Evolutionary conservation across 1,139 yeast genomes (phyloP).

Genomic region (Casaregolazyma suthepensis): DNA sequence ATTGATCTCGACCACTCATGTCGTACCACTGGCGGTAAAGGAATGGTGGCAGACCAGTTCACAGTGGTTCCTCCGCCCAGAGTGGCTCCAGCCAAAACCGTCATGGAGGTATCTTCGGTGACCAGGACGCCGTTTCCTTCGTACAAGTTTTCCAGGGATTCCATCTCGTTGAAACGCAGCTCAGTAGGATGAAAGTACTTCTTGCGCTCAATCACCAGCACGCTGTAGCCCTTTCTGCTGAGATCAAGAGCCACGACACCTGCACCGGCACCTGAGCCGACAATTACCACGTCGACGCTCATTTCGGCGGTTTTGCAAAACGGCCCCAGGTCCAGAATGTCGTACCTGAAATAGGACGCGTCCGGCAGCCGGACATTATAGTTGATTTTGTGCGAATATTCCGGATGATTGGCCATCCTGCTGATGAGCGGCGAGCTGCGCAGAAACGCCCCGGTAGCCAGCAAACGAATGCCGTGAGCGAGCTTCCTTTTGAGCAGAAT

Average conservation of each 20-base stretch:
- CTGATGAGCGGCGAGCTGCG: conserved; percentile 17
- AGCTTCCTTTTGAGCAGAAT: conserved; percentile 20
- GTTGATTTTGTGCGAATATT: conserved; percentile 15
- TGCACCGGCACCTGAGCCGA: conserved; percentile 57
- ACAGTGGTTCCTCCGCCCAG: conserved; percentile 60
- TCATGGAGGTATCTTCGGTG: conserved; percentile 34
- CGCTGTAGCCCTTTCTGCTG: conserved; percentile 40
- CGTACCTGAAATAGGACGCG: conserved; percentile 3
- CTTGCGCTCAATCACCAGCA: conserved; percentile 52
- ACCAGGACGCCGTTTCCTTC: conserved; percentile 40
- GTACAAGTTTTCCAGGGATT: conserved; percentile 38
- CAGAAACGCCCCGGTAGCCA: conserved; percentile 14
- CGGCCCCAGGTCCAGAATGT: conserved; percentile 7
- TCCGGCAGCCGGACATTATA: conserved; percentile 6
- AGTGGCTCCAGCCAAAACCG: conserved; percentile 48
- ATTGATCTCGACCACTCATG: conserved; percentile 47
- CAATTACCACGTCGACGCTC: conserved; percentile 39
- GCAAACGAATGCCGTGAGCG: conserved; percentile 16
- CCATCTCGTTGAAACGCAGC: conserved; percentile 37
- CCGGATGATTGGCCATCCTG: conserved; percentile 23
- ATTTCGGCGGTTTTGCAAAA: conserved; percentile 11
- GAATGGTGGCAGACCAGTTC: conserved; percentile 56
- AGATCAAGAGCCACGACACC: conserved; percentile 53
- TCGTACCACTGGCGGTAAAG: conserved; percentile 49
- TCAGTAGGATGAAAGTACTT: conserved; percentile 40